These are phyloP conservation scores for Thecaphora frezii DNA, from an alignment of 1,284 basidiomycete genomes.

Conservation along the genomic window DNA sequence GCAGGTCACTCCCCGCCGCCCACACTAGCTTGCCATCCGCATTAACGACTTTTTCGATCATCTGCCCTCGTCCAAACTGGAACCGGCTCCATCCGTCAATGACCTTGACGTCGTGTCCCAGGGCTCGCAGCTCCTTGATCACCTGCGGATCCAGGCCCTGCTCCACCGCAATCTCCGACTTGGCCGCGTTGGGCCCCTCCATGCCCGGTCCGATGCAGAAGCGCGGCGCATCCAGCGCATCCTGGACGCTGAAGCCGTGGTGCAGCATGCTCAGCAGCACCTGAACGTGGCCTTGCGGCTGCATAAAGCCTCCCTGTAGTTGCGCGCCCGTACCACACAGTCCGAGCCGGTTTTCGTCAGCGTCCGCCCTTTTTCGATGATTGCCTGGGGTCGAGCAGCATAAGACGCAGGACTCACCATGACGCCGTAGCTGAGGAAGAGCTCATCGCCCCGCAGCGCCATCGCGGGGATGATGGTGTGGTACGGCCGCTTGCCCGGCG, in stretches of 20 bases:
- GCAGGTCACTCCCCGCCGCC: conserved; percentile 33
- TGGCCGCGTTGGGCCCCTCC: conserved; percentile 69
- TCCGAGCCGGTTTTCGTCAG: background rate
- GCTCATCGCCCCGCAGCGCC: conserved; percentile 76
- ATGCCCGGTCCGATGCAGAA: conserved; percentile 88
- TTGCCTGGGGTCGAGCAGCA: too few relatives aligned
- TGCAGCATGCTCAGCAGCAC: conserved; percentile 83
- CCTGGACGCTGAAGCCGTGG: conserved; percentile 72
- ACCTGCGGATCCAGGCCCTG: conserved; percentile 72
- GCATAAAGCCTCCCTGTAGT: conserved; percentile 80
- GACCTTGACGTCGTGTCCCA: conserved; percentile 80
- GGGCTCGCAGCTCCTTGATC: conserved; percentile 63
- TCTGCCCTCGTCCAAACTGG: conserved; percentile 83
- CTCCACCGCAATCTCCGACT: conserved; percentile 84
- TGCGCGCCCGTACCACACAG: too few relatives aligned
- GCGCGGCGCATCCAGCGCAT: conserved; percentile 79
- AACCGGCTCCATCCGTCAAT: conserved; percentile 68
- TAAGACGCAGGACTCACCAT: conserved; percentile 65
- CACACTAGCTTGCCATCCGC: conserved; percentile 27
- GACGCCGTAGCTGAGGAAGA: conserved; percentile 85
- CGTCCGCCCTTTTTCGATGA: too few relatives aligned
- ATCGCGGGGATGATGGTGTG: conserved; percentile 95
- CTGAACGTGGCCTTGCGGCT: conserved; percentile 88
- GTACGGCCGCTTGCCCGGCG: conserved; percentile 77
- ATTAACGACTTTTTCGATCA: conserved; percentile 30